Evolutionary conservation across 768 basidiomycete species (phyloP).

Genomic region (Xanthoconium stramineum): DNA sequence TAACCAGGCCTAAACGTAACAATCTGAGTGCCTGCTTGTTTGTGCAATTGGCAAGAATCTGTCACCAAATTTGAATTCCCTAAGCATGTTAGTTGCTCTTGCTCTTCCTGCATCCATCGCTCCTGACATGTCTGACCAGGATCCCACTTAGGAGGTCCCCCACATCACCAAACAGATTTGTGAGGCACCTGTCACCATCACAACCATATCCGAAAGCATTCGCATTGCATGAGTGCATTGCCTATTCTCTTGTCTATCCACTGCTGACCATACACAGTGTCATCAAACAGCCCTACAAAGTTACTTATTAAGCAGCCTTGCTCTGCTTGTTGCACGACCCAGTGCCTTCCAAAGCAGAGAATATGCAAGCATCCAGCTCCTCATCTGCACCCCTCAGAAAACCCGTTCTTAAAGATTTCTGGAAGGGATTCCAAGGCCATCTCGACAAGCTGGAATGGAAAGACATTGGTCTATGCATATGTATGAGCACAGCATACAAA

Average conservation of each 20-base stretch:
- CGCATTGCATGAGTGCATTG: constrained; percentile 54
- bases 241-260: neutral
- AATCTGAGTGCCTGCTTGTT: too few relatives aligned
- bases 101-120: neutral
- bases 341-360: constrained; percentile 33
- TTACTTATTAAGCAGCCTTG: constrained; percentile 82
- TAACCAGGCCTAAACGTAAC: too few relatives aligned
- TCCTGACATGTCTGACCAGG: constrained; percentile 40
- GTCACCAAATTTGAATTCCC: too few relatives aligned
- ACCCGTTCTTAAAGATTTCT: constrained; percentile 84
- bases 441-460: constrained; percentile 90
- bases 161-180: constrained; percentile 64
- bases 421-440: constrained; percentile 86
- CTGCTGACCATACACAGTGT: constrained; percentile 46
- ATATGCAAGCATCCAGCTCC: constrained; percentile 25
- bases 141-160: constrained; percentile 65
- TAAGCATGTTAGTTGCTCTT: too few relatives aligned
- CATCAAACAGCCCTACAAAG: constrained; percentile 93
- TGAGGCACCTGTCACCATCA: constrained; percentile 55
- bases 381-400: constrained; percentile 47
- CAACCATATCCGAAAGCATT: constrained; percentile 69
- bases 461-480: constrained; percentile 81
- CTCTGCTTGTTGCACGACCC: constrained; percentile 64
- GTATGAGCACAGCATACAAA: constrained; percentile 24
- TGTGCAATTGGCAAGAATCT: too few relatives aligned